These are phyloP conservation scores for Lactarius pseudohatsudake DNA, from an alignment of 768 basidiomycete species.

Conservation along the genomic window DNA sequence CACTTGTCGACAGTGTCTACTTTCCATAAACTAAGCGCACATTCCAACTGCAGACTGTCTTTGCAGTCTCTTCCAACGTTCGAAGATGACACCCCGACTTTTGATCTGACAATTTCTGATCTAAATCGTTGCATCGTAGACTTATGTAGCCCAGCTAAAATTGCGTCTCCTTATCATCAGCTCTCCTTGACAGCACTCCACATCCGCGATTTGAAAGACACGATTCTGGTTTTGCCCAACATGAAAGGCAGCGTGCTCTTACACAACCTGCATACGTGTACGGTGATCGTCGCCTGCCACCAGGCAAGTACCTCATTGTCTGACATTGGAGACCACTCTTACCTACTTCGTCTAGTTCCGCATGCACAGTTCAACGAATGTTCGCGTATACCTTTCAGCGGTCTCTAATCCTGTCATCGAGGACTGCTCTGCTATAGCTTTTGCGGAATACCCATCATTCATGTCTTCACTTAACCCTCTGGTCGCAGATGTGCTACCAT, in stretches of 20 bases:
- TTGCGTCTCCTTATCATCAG: slow-evolving; percentile 12
- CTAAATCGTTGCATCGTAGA: slow-evolving; percentile 72
- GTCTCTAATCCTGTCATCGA: slow-evolving; percentile 81
- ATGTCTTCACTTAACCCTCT: slow-evolving; percentile 28
- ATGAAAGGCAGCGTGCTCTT: slow-evolving; percentile 73
- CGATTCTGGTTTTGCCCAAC: slow-evolving; percentile 62
- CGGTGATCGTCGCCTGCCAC: slow-evolving; percentile 73
- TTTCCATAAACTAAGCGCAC: slow-evolving; percentile 47
- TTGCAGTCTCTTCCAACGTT: slow-evolving; percentile 38
- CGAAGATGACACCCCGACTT: slow-evolving; percentile 37
- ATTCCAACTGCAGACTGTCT: slow-evolving; percentile 49
- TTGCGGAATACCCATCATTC: slow-evolving; percentile 57
- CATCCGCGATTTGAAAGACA: slow-evolving; percentile 56
- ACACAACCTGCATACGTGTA: slow-evolving; percentile 59
- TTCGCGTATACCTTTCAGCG: slow-evolving; percentile 66
- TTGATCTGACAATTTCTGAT: slow-evolving; percentile 65
- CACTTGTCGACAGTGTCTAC: slow-evolving; percentile 23
- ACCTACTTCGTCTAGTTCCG: slow-evolving; percentile 59
- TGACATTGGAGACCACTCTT: not conserved
- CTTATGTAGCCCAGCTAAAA: slow-evolving; percentile 35
- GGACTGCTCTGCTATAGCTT: slow-evolving; percentile 60
- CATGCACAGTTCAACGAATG: slow-evolving; percentile 71
- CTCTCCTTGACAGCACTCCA: slow-evolving; percentile 58
- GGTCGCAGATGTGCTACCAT: not conserved
- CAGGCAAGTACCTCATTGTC: slow-evolving; percentile 54